phyloP scores from a whole-genome alignment of 2,329 filamentous ascomycete species.

The Pleochaeta shiraiana region DNA sequence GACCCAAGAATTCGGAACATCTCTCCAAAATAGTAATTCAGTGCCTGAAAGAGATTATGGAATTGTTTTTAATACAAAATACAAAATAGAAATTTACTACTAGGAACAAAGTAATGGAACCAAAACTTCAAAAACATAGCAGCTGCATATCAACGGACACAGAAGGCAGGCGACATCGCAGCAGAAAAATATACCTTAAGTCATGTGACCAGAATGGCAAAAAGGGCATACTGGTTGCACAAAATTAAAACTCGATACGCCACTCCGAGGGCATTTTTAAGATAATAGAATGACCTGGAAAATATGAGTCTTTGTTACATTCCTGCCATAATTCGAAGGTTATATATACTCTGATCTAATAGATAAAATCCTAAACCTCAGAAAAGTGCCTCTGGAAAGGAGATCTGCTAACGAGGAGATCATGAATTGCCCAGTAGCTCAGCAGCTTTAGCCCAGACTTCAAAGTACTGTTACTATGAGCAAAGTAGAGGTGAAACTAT shows the following conservation, averaged over 20 bases:
- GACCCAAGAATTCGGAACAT: no score
- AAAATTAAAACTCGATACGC: neutral
- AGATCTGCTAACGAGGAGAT: neutral
- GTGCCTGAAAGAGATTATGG: neutral
- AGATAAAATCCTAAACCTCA: neutral
- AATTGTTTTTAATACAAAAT: neutral
- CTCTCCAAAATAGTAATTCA: neutral
- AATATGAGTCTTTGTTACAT: no score
- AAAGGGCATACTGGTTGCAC: neutral
- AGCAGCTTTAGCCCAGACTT: neutral
- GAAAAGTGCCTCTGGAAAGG: neutral
- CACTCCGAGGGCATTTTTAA: neutral
- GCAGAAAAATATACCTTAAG: neutral
- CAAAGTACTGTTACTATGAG: neutral
- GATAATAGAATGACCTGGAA: neutral
- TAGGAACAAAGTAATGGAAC: neutral
- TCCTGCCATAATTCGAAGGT: neutral
- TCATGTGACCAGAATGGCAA: neutral
- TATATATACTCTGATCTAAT: neutral
- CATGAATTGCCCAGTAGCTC: neutral
- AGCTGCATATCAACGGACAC: neutral
- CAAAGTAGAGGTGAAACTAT: neutral
- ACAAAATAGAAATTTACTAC: no score
- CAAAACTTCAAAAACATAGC: neutral
- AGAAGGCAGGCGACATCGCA: neutral